A percentile compares a stretch with the other conserved stretches of the same genome.
These are phyloP conservation scores for Amanita muscaria DNA, from an alignment of 768 basidiomycete genomes.

Conservation along the genomic window DNA sequence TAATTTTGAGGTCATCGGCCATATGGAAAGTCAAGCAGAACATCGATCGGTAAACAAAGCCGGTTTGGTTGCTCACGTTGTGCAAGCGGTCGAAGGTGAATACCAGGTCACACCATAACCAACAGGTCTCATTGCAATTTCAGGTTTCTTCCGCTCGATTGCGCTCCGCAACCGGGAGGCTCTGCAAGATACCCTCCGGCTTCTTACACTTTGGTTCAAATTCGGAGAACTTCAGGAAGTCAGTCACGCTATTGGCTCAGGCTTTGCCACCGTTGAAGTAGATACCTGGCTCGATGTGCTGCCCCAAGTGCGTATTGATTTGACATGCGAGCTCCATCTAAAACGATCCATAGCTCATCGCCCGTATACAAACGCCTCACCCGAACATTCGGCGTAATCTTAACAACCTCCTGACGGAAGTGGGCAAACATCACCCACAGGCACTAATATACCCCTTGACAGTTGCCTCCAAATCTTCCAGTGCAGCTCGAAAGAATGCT, in stretches of 20 bases:
- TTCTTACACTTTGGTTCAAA: conserved; percentile 97
- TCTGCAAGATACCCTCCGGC: conserved; percentile 86
- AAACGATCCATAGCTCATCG: conserved; percentile 67
- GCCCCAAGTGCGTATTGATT: conserved; percentile 59
- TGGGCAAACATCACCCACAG: conserved; percentile 96
- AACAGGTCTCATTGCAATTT: conserved; percentile 8
- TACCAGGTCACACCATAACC: background rate
- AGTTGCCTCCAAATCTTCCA: conserved; percentile 94
- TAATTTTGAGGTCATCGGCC: conserved; percentile 87
- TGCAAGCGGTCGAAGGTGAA: conserved; percentile 87
- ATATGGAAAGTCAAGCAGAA: conserved; percentile 62
- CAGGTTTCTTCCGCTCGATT: conserved; percentile 94
- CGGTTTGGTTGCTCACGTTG: conserved; percentile 71
- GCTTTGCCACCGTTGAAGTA: conserved; percentile 84
- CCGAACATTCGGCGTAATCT: conserved; percentile 82
- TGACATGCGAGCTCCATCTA: background rate
- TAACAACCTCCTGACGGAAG: conserved; percentile 78
- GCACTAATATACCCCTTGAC: conserved; percentile 93
- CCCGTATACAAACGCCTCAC: conserved; percentile 93
- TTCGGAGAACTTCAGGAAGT: conserved; percentile 88
- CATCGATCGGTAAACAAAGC: conserved; percentile 48
- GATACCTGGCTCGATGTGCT: conserved; percentile 99
- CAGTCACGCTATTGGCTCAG: conserved; percentile 78
- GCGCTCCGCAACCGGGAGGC: conserved; percentile 83
- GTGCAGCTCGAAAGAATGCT: conserved; percentile 68